phyloP scores from a whole-genome alignment of 192 early-diverging fungal genomes.

The Jimgerdemannia lactiflua region DNA sequence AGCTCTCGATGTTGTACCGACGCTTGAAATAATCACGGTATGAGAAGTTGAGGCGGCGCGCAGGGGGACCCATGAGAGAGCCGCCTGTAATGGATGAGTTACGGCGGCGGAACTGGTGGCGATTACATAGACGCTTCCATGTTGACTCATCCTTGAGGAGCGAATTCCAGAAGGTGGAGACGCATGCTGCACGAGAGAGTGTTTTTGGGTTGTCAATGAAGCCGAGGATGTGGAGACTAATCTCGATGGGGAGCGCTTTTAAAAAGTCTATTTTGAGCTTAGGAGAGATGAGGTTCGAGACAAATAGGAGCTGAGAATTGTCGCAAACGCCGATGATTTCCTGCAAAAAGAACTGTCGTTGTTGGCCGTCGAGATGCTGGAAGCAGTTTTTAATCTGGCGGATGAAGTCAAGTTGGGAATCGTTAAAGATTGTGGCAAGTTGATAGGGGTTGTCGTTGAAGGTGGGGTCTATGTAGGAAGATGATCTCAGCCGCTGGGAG shows the following conservation, averaged over 20 bases:
- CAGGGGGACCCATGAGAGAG: constrained; percentile 27
- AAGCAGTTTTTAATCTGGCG: constrained; percentile 30
- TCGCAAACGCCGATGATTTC: constrained; percentile 47
- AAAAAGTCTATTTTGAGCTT: constrained; percentile 90
- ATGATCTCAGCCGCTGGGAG: constrained; percentile 7
- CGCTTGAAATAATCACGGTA: constrained; percentile 55
- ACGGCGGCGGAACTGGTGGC: constrained; percentile 31
- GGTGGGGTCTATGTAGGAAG: constrained; percentile 14
- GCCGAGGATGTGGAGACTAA: constrained; percentile 76
- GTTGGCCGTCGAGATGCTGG: constrained; percentile 24
- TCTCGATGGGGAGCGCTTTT: constrained; percentile 71
- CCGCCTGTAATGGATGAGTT: constrained; percentile 27
- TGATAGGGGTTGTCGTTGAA: constrained; percentile 9
- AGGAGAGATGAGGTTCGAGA: constrained; percentile 50
- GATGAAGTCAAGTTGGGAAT: constrained; percentile 18
- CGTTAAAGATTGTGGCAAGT: constrained; percentile 17
- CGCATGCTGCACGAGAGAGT: constrained; percentile 70
- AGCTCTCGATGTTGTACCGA: constrained; percentile 46
- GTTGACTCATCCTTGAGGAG: constrained; percentile 48
- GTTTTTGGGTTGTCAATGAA: constrained; percentile 81
- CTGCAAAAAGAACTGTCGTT: constrained; percentile 35
- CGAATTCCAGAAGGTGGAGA: constrained; percentile 59
- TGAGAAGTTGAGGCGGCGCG: constrained; percentile 27
- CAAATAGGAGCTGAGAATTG: constrained; percentile 45
- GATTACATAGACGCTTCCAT: constrained; percentile 39